Evolutionary conservation across 495 filamentous ascomycete genomes (phyloP), one percentile per base, ranked within the genome.

Genomic region (Amorphotheca resinae): DNA sequence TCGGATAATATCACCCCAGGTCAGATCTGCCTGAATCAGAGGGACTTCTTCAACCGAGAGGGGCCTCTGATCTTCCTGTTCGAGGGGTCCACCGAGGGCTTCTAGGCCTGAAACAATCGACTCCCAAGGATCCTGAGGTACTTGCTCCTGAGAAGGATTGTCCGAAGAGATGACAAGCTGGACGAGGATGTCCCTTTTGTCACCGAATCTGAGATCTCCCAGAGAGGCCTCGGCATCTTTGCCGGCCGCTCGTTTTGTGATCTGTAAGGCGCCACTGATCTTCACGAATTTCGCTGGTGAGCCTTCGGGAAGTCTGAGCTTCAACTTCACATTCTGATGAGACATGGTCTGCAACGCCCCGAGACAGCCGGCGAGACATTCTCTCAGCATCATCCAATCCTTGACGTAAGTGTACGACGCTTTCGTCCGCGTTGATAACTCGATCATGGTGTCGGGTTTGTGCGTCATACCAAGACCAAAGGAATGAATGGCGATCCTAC

Each of bases 381-480:
- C 91, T 15, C 91, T 79, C 23, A 99, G 72, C 88, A 95, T 96
- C 91, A 96, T 99, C 91, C 91, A 99, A 59, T 99, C 91, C 61
- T 96, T 96, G 54, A 96, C 88, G 55, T 96, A 99, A 4, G 87
- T 88, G 54, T 95, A 99, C 14, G 86, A 88, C 3, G 88, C 91
- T 63, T 96, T 99, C 5, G 91, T 99, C 40, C 89, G 75, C 22
- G 85, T 88, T 4, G 93, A 95, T 2, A 99, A 64, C 55, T 96
- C 91, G 38, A 99, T 95, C 84, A 99, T 93, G 0, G 87, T 95
- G 58, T 96, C 93, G 4, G 91, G 91, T 61, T 99, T 99, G 63
- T 99, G 91, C 0, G 91, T 95, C 63, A 95, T 73, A 20, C 91
- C 91, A 26, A 99, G 74, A 33, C 91, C 91, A 54, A 96, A 96